Conservation (phyloP, 1,139 yeast genomes). For the Suhomyces kunorum region DNA sequence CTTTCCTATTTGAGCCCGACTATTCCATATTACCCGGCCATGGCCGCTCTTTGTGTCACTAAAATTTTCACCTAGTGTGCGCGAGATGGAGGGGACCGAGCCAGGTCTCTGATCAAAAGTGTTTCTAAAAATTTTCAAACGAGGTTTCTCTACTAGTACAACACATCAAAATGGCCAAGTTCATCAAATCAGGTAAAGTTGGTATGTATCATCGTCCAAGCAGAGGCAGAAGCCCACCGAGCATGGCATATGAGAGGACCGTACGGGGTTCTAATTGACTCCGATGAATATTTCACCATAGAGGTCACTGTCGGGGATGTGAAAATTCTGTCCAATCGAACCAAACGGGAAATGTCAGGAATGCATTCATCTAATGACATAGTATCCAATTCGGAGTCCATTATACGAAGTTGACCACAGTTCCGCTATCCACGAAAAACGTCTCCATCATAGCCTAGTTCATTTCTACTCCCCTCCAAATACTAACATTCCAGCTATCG, state of each 20-base stretch:
- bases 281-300: background rate
- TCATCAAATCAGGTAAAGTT: constrained; percentile 99
- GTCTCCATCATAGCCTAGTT: too few species aligned
- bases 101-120: constrained; percentile 13
- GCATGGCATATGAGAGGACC: background rate
- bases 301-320: too few species aligned
- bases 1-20: constrained; percentile 4
- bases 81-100: constrained; percentile 13
- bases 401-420: too few species aligned
- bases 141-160: constrained; percentile 17
- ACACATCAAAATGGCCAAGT: constrained; percentile 75
- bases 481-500: constrained; percentile 76
- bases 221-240: background rate
- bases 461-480: too few species aligned
- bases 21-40: constrained; percentile 14
- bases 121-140: constrained; percentile 20
- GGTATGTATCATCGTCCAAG: constrained; percentile 60
- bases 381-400: too few species aligned
- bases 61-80: constrained; percentile 18
- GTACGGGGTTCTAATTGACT: background rate
- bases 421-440: too few species aligned
- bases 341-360: too few species aligned
- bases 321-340: too few species aligned
- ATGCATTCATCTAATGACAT: too few species aligned
- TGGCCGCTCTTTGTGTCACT: constrained; percentile 10